Evolutionary conservation across 1,139 yeast genomes (phyloP).

Genomic region (Torulaspora globosa): DNA sequence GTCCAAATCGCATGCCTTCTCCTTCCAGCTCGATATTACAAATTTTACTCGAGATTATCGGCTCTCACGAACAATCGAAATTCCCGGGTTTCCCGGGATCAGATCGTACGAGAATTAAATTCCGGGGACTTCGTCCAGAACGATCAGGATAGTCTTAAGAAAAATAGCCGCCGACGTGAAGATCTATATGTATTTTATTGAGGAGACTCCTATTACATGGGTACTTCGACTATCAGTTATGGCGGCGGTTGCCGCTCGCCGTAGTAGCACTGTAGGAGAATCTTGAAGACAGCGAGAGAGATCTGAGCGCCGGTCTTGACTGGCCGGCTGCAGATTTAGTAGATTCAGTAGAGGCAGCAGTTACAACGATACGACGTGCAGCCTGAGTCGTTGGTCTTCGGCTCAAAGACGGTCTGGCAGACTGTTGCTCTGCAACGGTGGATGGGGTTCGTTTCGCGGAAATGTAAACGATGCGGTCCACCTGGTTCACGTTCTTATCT

Average conservation of each 20-base stretch:
- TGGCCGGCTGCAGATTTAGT: not conserved
- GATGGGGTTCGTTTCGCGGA: not conserved
- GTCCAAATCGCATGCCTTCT: not conserved
- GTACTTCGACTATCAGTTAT: not conserved
- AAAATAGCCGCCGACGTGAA: not conserved
- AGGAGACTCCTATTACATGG: no score
- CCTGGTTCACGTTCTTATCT: constrained; percentile 10
- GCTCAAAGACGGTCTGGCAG: not conserved
- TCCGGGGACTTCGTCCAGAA: no score
- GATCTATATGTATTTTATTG: no score
- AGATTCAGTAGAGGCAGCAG: constrained; percentile 1
- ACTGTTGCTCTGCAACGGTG: not conserved
- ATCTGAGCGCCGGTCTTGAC: constrained; percentile 14
- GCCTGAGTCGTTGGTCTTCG: not conserved
- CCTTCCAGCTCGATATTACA: not conserved
- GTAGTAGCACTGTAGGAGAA: constrained; percentile 13
- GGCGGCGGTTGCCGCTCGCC: not conserved
- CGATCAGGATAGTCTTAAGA: no score
- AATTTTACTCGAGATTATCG: not conserved
- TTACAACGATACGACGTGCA: constrained; percentile 9
- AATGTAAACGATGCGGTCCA: constrained; percentile 5
- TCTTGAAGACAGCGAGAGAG: constrained; percentile 15
- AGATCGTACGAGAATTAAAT: not conserved
- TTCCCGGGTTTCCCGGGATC: not conserved
- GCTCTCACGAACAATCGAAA: not conserved